Conservation (phyloP, 2,329 filamentous ascomycete genomes). For the Diplocarpon mali region DNA sequence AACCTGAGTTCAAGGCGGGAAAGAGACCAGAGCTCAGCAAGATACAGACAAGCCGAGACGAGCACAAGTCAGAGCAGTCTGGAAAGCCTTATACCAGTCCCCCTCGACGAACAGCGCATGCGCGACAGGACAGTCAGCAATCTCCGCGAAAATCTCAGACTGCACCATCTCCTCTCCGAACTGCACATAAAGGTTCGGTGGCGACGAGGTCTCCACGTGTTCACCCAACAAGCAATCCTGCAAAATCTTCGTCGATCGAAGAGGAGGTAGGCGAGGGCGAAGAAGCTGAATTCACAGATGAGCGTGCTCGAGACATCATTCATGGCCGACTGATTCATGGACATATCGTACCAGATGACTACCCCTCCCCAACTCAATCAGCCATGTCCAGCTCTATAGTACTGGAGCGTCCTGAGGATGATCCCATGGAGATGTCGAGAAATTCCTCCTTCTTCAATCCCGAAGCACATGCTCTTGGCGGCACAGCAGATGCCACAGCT, state of each 20-base stretch:
- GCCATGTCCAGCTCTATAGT: constrained; percentile 48
- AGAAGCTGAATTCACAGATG: constrained; percentile 38
- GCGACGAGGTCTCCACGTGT: constrained; percentile 17
- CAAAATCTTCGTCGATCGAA: constrained; percentile 19
- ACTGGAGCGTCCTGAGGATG: constrained; percentile 49
- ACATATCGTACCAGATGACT: constrained; percentile 90
- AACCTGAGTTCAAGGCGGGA: constrained; percentile 5
- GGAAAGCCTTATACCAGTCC: constrained; percentile 9
- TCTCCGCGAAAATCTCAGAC: constrained; percentile 18
- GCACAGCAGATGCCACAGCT: constrained; percentile 71
- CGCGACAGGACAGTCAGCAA: constrained; percentile 18
- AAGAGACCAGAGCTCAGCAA: constrained; percentile 11
- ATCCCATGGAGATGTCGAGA: constrained; percentile 70
- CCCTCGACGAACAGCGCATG: constrained; percentile 13
- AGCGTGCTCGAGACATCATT: constrained; percentile 78
- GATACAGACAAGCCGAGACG: constrained; percentile 6
- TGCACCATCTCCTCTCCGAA: constrained; percentile 17
- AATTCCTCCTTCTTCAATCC: constrained; percentile 72
- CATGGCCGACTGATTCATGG: constrained; percentile 86
- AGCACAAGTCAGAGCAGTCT: constrained; percentile 8
- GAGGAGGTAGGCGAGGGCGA: constrained; percentile 16
- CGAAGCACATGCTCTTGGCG: constrained; percentile 59
- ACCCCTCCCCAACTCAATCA: constrained; percentile 67
- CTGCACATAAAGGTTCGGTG: constrained; percentile 9
- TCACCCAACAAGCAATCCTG: constrained; percentile 14